A percentile compares a stretch with the other conserved stretches of the same genome.
Conservation (phyloP, 768 basidiomycete genomes). For the Tremella fuciformis region DNA sequence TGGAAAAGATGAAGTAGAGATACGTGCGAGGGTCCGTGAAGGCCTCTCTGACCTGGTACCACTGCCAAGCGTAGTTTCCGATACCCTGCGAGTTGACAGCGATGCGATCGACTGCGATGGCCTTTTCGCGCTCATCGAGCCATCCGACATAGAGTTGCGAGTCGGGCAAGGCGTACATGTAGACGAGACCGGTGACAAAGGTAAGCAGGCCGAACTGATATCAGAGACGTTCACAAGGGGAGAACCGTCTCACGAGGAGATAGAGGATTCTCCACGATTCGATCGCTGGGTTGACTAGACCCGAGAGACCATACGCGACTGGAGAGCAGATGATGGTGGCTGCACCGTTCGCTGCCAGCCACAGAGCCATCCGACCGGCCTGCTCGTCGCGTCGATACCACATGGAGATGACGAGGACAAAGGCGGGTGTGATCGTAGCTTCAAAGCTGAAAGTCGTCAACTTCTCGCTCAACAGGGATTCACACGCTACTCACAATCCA, state of each 20-base stretch:
- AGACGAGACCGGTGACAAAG: constrained; percentile 35
- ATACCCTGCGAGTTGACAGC: constrained; percentile 50
- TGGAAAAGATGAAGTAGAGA: constrained; percentile 12
- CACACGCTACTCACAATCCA: constrained; percentile 35
- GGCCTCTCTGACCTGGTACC: constrained; percentile 45
- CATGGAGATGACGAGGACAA: constrained; percentile 57
- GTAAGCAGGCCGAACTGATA: constrained; percentile 4
- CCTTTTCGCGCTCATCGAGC: constrained; percentile 40
- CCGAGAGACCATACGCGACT: constrained; percentile 37
- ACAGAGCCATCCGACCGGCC: constrained; percentile 26
- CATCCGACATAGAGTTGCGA: constrained; percentile 48
- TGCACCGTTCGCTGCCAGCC: constrained; percentile 48
- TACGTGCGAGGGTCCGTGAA: constrained; percentile 32
- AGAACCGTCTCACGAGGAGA: constrained; percentile 11
- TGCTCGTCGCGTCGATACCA: constrained; percentile 42
- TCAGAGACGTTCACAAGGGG: too few species aligned
- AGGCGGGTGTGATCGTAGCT: constrained; percentile 58
- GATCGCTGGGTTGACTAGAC: constrained; percentile 17
- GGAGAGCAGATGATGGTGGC: constrained; percentile 42
- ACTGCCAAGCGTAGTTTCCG: constrained; percentile 41
- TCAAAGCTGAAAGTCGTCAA: constrained; percentile 30
- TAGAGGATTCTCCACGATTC: constrained; percentile 8
- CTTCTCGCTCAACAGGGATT: too few species aligned
- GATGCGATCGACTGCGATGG: constrained; percentile 48
- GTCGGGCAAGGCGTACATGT: constrained; percentile 46